These are phyloP conservation scores for Colletotrichum zoysiae DNA, from an alignment of 2,329 filamentous ascomycete genomes.

Conservation along the genomic window DNA sequence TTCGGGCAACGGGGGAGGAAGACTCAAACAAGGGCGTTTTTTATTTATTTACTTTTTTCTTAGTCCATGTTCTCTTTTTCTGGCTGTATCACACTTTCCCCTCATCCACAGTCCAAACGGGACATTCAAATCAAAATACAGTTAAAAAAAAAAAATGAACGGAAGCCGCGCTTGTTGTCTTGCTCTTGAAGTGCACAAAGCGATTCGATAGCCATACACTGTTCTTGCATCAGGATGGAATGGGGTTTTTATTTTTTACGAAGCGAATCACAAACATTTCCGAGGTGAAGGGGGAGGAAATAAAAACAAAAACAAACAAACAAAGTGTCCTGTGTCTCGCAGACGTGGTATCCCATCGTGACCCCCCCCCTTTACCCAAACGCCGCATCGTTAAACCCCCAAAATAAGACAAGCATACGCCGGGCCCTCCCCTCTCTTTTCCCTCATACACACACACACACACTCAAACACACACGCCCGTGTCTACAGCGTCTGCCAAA, in stretches of 20 bases:
- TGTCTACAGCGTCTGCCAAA: constrained; percentile 88
- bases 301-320: background rate
- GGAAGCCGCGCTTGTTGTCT: background rate
- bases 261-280: background rate
- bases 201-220: too few species aligned
- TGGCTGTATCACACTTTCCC: constrained; percentile 24
- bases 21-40: constrained; percentile 12
- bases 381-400: constrained; percentile 16
- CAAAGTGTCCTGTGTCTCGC: background rate
- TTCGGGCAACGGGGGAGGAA: background rate
- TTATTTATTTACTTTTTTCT: too few species aligned
- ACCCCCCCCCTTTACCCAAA: constrained; percentile 11
- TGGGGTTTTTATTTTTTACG: background rate
- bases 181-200: background rate
- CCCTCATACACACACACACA: background rate
- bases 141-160: background rate
- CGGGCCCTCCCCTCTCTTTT: too few species aligned
- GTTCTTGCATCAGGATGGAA: background rate
- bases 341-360: constrained; percentile 29
- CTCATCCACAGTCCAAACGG: constrained; percentile 18
- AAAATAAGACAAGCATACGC: background rate
- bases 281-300: background rate
- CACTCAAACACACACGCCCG: too few species aligned
- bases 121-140: background rate
- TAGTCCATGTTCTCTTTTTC: background rate